These are phyloP conservation scores for Carallia pectinifolia DNA, from an alignment of 345 rosid genomes.

Conservation along the genomic window DNA sequence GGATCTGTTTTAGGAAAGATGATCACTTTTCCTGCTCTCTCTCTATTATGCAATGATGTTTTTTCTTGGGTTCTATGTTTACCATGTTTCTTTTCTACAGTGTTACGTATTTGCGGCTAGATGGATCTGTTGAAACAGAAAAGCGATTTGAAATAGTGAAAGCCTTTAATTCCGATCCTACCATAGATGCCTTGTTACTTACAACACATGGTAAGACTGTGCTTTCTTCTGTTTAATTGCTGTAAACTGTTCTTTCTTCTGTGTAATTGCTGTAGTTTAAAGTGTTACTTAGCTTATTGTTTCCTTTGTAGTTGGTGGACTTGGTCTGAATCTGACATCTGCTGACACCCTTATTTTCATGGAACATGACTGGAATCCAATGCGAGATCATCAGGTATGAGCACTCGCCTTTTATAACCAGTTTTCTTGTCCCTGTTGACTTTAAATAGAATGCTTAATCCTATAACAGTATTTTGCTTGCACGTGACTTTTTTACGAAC, in stretches of 20 bases:
- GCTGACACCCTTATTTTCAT: conserved; percentile 96
- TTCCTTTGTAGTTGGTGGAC: conserved; percentile 81
- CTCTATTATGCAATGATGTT: background rate
- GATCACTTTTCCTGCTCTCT: background rate
- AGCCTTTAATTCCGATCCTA: conserved; percentile 98
- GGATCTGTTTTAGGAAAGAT: background rate
- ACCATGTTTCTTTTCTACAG: conserved; percentile 38
- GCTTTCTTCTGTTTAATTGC: too few species aligned
- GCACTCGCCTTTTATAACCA: background rate
- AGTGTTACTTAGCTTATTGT: conserved; percentile 1
- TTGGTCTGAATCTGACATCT: conserved; percentile 96
- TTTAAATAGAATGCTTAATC: background rate
- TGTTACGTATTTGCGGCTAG: conserved; percentile 90
- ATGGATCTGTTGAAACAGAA: conserved; percentile 92
- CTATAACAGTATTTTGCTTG: background rate
- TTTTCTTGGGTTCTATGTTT: background rate
- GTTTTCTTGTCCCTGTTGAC: background rate
- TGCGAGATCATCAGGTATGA: conserved; percentile 96
- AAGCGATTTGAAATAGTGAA: conserved; percentile 96
- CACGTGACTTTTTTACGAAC: background rate
- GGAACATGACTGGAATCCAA: conserved; percentile 99
- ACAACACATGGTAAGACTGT: conserved; percentile 98
- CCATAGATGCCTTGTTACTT: conserved; percentile 86
- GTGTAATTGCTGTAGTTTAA: background rate
- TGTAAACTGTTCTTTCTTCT: conserved; percentile 2